Conservation (phyloP, 192 early-diverging fungal species). For the Diversispora eburnea region DNA sequence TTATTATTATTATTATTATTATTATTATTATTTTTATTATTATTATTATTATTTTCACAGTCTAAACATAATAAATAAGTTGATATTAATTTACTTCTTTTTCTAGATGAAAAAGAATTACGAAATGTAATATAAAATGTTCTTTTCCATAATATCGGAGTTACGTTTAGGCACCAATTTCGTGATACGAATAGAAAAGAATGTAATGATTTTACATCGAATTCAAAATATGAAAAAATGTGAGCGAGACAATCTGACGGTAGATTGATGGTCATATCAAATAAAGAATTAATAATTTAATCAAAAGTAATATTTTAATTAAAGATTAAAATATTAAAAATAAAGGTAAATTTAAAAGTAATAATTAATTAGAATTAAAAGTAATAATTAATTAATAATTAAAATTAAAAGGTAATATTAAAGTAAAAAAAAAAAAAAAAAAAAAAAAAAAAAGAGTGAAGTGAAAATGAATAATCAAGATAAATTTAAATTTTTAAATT, state of each 20-base stretch:
- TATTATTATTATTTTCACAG: neutral
- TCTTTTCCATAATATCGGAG: constrained; percentile 2
- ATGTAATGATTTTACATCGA: constrained; percentile 9
- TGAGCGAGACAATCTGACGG: constrained; percentile 2
- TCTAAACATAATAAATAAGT: neutral
- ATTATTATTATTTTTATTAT: neutral
- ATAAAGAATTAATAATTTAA: no score
- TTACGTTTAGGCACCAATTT: neutral
- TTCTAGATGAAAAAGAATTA: neutral
- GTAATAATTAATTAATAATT: no score
- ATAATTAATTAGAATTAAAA: no score
- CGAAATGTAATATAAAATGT: neutral
- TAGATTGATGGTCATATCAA: neutral
- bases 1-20: neutral
- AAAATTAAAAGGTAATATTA: no score
- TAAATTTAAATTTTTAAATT: no score
- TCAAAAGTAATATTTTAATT: no score
- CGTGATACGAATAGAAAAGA: constrained; percentile 12
- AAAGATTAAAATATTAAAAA: no score
- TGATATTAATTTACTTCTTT: neutral
- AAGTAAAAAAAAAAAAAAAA: no score
- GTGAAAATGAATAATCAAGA: no score
- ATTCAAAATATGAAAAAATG: neutral
- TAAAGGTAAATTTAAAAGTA: no score
- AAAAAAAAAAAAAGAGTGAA: no score